Evolutionary conservation across 345 rosid species (phyloP).

Genomic region (Geranium rotundifolium): DNA sequence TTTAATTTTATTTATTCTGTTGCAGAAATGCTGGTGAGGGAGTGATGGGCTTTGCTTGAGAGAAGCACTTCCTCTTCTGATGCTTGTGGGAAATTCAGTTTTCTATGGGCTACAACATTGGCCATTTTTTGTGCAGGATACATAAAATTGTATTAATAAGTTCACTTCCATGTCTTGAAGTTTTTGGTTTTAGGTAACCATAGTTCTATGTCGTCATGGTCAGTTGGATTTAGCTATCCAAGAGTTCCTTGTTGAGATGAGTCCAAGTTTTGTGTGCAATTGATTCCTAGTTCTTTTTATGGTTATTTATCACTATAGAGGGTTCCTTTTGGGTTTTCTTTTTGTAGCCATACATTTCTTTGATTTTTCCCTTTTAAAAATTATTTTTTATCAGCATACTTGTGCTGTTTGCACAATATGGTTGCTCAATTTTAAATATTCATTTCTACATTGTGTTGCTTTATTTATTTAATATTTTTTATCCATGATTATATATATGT

Average conservation of each 20-base stretch:
- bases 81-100: conserved; percentile 32
- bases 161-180: conserved; percentile 9
- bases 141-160: conserved; percentile 6
- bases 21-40: conserved; percentile 61
- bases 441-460: background rate
- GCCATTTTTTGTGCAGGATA: conserved; percentile 25
- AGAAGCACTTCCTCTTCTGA: conserved; percentile 38
- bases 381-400: background rate
- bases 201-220: background rate
- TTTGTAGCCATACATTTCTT: background rate
- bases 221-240: no score
- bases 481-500: no score
- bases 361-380: background rate
- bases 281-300: background rate
- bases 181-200: conserved; percentile 16
- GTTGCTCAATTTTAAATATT: background rate
- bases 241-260: background rate
- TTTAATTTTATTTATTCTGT: conserved; percentile 43
- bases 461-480: no score
- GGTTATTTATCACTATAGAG: no score
- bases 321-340: background rate
- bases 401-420: background rate
- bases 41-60: conserved; percentile 44
- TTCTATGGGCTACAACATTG: conserved; percentile 28
- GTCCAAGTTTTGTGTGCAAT: background rate